Conservation (phyloP, 352 stramenopile species). For the Phytophthora meadii region DNA sequence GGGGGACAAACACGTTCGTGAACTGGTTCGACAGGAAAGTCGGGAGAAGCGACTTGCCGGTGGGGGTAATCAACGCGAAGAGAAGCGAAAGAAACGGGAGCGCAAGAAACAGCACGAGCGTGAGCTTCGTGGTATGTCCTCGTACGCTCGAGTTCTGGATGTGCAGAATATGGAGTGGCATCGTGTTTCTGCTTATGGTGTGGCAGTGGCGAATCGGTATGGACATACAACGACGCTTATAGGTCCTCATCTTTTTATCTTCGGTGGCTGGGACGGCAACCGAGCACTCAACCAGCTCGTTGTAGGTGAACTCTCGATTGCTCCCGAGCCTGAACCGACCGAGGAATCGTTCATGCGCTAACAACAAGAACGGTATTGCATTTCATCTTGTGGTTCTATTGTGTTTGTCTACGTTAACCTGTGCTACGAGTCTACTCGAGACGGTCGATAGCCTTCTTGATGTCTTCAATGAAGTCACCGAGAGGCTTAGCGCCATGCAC, state of each 20-base stretch:
- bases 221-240: conserved; percentile 72
- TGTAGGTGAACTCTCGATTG: conserved; percentile 57
- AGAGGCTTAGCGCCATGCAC: conserved; percentile 75
- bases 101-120: conserved; percentile 46
- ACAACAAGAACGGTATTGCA: conserved; percentile 15
- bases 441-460: conserved; percentile 60
- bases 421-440: conserved; percentile 54
- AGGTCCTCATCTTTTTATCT: conserved; percentile 75
- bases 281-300: conserved; percentile 80
- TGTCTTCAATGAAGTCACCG: conserved; percentile 57
- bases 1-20: conserved; percentile 73
- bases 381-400: conserved; percentile 34
- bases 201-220: conserved; percentile 69
- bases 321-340: conserved; percentile 11
- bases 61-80: conserved; percentile 18
- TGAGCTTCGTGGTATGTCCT: conserved; percentile 50
- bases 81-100: conserved; percentile 43
- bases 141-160: conserved; percentile 69
- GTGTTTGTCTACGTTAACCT: conserved; percentile 20
- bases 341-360: conserved; percentile 17
- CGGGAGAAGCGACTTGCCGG: conserved; percentile 65
- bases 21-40: conserved; percentile 59
- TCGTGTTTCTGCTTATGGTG: conserved; percentile 44
- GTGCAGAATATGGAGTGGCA: conserved; percentile 74
- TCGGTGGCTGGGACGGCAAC: conserved; percentile 86